phyloP scores from a whole-genome alignment of 768 basidiomycete genomes.

The Cystofilobasidium bisporidii region DNA sequence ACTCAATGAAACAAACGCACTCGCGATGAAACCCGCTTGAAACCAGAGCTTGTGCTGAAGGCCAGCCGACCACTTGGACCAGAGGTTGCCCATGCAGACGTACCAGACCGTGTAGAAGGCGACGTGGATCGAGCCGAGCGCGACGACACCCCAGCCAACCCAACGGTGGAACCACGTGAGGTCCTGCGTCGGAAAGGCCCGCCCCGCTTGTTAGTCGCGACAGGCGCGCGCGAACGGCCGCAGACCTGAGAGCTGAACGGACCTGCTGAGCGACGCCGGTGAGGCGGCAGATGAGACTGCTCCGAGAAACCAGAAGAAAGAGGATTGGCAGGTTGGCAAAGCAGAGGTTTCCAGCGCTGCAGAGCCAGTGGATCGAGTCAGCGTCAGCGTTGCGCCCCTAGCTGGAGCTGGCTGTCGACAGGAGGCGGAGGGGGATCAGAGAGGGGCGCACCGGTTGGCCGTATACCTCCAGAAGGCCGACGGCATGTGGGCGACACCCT shows the following conservation, averaged over 20 bases:
- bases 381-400: no score
- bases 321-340: slow-evolving; percentile 6
- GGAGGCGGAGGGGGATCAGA: background rate
- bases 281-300: slow-evolving; percentile 1
- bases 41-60: slow-evolving; percentile 4
- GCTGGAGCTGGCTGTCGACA: background rate
- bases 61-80: background rate
- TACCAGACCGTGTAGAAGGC: slow-evolving; percentile 1
- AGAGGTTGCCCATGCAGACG: slow-evolving; percentile 1
- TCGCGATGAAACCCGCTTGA: background rate
- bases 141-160: slow-evolving; percentile 19
- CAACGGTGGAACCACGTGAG: slow-evolving; percentile 10
- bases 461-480: background rate
- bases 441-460: background rate
- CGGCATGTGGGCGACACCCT: background rate
- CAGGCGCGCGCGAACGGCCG: no score
- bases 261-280: slow-evolving; percentile 9
- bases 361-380: no score
- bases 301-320: background rate
- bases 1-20: background rate
- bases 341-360: slow-evolving; percentile 15
- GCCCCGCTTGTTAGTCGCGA: no score
- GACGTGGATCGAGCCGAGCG: slow-evolving; percentile 4
- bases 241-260: no score
- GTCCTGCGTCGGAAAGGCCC: no score